Base-by-base conservation (phyloP, 2,329 filamentous ascomycete species). In the Rutstroemia sp. region DNA sequence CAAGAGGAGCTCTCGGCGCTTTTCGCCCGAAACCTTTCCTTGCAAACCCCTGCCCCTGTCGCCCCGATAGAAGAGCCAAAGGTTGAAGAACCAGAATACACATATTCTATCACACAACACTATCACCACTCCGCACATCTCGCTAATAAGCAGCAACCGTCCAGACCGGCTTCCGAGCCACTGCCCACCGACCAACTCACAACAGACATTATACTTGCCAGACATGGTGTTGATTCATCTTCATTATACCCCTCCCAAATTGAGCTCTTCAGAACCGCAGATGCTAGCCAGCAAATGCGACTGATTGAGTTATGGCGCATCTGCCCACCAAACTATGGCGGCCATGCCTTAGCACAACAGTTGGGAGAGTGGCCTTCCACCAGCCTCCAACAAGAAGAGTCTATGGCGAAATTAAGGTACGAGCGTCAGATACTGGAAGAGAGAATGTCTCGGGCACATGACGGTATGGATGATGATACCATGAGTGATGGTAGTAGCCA, bases 1-100 rank as follows among this genome's bases (percentile, higher is more conserved):
- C 85, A 92, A 69, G 88, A 95, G 62, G 91, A 95, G 64, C 85
- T 96, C 38, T 81, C 86, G n/a, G 76, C 81, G 58, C 83, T 95
- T 66, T 91, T 96, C 71, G 80, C 87, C 52, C 83, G 83, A 63
- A 88, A 88, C 69, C 80, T 95, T 72, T 87, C 79, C 54, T 79
- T 94, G 63, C 71, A 67, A 57, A 71, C 71, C 51, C 48, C 55
- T 9, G 27, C 56, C 27, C 46, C 58, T 48, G 63, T 70, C 58
- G 59, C 66, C 65, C 59, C 65, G 44, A 60, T 64, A 60, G 62
- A 71, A 67, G 54, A 69, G 66, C 49, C 69, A 65, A 55, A 65
- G 65, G 53, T 64, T 58, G 54, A 60, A 45, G 54, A 60, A 45
- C 70, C 77, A 54, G 73, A 77, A 21, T 85, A 89, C 61, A 77